These are phyloP conservation scores for Boechera retrofracta DNA, from an alignment of 345 rosid species.

Conservation along the genomic window DNA sequence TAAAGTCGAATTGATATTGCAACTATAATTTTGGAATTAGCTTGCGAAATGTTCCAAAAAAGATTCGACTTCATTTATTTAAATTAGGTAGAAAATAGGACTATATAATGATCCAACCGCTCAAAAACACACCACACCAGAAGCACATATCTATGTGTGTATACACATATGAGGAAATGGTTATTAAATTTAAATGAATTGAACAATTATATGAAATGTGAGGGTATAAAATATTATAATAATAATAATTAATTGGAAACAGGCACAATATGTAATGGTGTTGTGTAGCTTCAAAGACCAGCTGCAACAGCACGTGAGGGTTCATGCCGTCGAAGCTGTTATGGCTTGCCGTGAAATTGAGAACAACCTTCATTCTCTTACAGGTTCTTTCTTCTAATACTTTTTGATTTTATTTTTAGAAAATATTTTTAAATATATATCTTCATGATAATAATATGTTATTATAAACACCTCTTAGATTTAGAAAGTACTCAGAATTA, in stretches of 20 bases:
- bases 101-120: background rate
- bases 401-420: background rate
- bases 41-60: background rate
- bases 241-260: conserved; percentile 4
- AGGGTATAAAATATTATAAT: background rate
- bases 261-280: conserved; percentile 93
- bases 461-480: background rate
- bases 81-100: conserved; percentile 8
- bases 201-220: background rate
- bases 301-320: conserved; percentile 97
- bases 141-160: background rate
- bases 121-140: conserved; percentile 37
- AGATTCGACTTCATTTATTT: background rate
- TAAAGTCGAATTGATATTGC: conserved; percentile 26
- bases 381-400: conserved; percentile 56
- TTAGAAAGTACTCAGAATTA: background rate
- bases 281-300: conserved; percentile 96
- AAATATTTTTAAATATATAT: too few species aligned
- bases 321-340: conserved; percentile 98
- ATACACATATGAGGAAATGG: conserved; percentile 18
- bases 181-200: background rate
- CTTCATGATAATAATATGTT: background rate
- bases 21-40: conserved; percentile 26
- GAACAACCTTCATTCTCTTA: conserved; percentile 85
- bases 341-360: conserved; percentile 99